Evolutionary conservation across 106 monocot genomes (phyloP).

Genomic region (Acorus calamus): DNA sequence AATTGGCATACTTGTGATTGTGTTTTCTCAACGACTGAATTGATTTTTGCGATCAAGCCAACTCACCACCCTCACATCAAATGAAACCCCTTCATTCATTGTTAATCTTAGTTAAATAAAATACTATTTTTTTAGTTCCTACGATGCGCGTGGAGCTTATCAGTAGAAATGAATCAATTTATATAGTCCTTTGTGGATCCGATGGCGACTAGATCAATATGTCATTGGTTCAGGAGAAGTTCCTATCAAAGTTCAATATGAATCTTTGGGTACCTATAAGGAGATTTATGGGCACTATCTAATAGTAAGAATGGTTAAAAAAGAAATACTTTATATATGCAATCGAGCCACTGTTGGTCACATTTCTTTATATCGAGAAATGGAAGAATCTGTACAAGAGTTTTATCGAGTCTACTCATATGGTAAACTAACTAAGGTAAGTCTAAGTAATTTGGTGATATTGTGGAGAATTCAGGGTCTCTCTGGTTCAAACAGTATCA

Average conservation of each 20-base stretch:
- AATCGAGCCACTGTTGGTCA: neutral
- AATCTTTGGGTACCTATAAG: constrained; percentile 9
- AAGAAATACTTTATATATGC: neutral
- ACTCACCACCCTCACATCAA: too few relatives aligned
- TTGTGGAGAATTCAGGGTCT: too few relatives aligned
- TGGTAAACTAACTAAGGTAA: too few relatives aligned
- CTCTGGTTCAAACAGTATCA: too few relatives aligned
- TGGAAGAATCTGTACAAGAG: constrained; percentile 1
- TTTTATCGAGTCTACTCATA: too few relatives aligned
- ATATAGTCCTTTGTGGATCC: constrained; percentile 6
- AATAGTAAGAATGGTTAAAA: constrained; percentile 6
- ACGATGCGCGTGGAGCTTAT: constrained; percentile 12
- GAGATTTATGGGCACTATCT: constrained; percentile 3
- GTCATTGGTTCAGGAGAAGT: constrained; percentile 8
- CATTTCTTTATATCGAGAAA: constrained; percentile 2
- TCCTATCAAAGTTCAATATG: constrained; percentile 13
- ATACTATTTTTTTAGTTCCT: constrained; percentile 12
- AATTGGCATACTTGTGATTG: too few relatives aligned
- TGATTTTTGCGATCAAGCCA: too few relatives aligned
- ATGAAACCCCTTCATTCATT: too few relatives aligned
- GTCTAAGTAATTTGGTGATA: too few relatives aligned
- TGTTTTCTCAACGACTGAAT: too few relatives aligned
- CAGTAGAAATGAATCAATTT: constrained; percentile 7
- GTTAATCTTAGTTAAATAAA: too few relatives aligned
- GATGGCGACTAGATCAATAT: too few relatives aligned